These are phyloP conservation scores for Firmiana major DNA, from an alignment of 345 rosid species.

Conservation along the genomic window DNA sequence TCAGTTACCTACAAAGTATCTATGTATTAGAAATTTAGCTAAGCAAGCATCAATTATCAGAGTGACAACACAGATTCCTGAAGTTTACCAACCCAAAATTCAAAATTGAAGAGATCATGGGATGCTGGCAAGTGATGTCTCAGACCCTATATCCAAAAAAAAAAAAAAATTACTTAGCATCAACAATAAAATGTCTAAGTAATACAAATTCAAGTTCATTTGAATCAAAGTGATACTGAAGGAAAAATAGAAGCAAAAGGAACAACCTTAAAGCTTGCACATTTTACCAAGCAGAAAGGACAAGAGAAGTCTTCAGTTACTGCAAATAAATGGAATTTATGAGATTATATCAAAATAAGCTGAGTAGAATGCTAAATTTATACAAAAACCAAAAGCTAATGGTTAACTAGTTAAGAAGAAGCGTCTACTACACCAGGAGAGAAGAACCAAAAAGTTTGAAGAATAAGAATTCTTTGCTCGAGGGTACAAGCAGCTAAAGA, in stretches of 20 bases:
- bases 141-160: conserved; percentile 75
- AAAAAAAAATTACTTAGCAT: conserved; percentile 6
- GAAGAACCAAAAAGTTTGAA: neutral
- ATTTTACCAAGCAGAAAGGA: conserved; percentile 94
- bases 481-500: neutral
- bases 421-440: neutral
- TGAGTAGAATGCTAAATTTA: neutral
- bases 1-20: conserved; percentile 61
- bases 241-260: neutral
- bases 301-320: conserved; percentile 99
- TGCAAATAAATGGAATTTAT: conserved; percentile 35
- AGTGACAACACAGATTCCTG: conserved; percentile 32
- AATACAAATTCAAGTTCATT: neutral
- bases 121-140: conserved; percentile 77
- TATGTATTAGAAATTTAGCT: conserved; percentile 22
- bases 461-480: neutral
- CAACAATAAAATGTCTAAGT: neutral
- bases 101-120: conserved; percentile 91
- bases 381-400: neutral
- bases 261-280: conserved; percentile 89
- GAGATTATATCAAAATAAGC: conserved; percentile 16
- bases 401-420: neutral
- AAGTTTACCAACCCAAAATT: conserved; percentile 99
- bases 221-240: neutral
- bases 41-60: conserved; percentile 20